These are phyloP conservation scores for Grosmannia huntii DNA, from an alignment of 2,329 filamentous ascomycete genomes.

Conservation along the genomic window DNA sequence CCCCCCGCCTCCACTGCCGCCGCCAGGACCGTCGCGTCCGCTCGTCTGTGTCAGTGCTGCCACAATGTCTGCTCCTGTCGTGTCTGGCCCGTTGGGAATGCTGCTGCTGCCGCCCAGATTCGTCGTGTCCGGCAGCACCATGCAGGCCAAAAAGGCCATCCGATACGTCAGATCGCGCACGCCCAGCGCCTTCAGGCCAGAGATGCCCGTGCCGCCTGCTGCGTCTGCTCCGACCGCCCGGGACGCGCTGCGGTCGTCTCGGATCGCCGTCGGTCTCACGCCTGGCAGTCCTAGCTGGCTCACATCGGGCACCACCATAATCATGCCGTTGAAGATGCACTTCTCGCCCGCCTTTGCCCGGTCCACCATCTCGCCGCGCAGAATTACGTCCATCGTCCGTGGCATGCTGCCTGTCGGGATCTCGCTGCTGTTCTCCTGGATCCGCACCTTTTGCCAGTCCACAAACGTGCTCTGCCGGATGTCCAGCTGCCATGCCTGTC, in stretches of 20 bases:
- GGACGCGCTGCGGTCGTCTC: constrained; percentile 63
- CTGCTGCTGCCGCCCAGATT: constrained; percentile 63
- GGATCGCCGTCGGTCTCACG: constrained; percentile 65
- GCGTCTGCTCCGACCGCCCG: constrained; percentile 70
- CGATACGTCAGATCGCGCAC: constrained; percentile 92
- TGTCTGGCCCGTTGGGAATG: constrained; percentile 20
- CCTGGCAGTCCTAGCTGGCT: constrained; percentile 89
- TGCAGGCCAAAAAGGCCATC: constrained; percentile 91
- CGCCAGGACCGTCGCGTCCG: constrained; percentile 36
- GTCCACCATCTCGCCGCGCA: constrained; percentile 95
- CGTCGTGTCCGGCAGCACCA: constrained; percentile 82
- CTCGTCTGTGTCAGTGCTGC: constrained; percentile 66
- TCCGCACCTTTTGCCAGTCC: constrained; percentile 97
- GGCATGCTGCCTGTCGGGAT: constrained; percentile 99
- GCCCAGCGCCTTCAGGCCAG: constrained; percentile 81
- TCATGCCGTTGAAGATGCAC: constrained; percentile 90
- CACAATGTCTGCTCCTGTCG: constrained; percentile 72
- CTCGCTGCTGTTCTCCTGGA: constrained; percentile 96
- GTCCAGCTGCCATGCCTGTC: constrained; percentile 88
- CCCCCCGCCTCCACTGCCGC: constrained; percentile 3
- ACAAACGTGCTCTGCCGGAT: constrained; percentile 96
- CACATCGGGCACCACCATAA: constrained; percentile 95
- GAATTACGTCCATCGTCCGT: constrained; percentile 90
- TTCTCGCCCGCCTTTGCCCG: constrained; percentile 95
- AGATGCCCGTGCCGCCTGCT: constrained; percentile 71